Base-by-base conservation (phyloP, 768 basidiomycete species). In the Trichaptum fuscoviolaceum region DNA sequence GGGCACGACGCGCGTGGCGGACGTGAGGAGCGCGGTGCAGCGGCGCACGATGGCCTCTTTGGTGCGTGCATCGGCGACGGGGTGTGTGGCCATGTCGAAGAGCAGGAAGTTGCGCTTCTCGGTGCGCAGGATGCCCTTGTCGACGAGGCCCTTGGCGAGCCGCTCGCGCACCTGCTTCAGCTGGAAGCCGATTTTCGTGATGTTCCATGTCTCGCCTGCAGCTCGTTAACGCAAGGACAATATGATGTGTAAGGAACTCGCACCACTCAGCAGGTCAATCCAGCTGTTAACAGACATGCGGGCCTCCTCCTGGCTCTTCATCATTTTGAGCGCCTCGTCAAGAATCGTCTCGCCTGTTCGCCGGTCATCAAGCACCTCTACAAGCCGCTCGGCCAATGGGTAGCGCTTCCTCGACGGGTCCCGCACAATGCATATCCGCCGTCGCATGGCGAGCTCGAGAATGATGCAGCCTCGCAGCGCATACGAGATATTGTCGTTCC, bases 401-500 rank as follows among this genome's bases (percentile, higher is more conserved):
- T 87, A 80, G 65, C 92, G 83, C 63, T 87, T 80, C 60, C 95
- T 85, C 69, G 88, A 84, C 9, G 91, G 88, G 73, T 99, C 96
- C 70, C 85, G 85, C 63, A 95, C 90, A 67, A 98, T 85, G 2
- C 93, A 95, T 77, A 99, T 97, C 52, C 97, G 86, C 66, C 95
- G 84, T 57, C 96, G 87, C n/a, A 99, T 85, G 0, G 96, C 96
- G 67, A 99, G 90, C 75, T 99, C 96, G 65, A 99, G 90, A 68
- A 99, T 86, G 72, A 99, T 98, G 76, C 96, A 98, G 5, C 97
- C 97, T n/a, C 97, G 88, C 1, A 99, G 85, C 17, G 96, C 96
- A 77, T 99, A 99, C 0, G 95, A 97, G 70, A 99, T 99, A 79
- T 98, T 99, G 82, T 99, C 96, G 79, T 99, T 99, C 96, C 96